Conservation (phyloP, 1,284 basidiomycete species). For the Wolfiporia cocos region DNA sequence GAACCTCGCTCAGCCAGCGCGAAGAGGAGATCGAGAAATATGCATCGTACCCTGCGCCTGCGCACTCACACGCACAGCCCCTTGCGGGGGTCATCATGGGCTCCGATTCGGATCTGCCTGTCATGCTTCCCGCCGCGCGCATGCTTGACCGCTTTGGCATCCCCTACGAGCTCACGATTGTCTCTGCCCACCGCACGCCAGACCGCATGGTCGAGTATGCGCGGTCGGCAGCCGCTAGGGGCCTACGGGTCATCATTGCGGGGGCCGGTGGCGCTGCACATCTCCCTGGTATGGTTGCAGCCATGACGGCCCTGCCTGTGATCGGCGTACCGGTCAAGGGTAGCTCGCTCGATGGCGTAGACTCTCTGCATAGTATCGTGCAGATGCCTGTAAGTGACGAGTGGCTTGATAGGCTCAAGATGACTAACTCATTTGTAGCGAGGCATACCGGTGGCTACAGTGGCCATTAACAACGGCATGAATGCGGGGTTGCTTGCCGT, state of each 20-base stretch:
- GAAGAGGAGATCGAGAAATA: conserved; percentile 47
- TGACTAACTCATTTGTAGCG: too few relatives aligned
- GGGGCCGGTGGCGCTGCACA: conserved; percentile 98
- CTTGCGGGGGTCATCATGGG: conserved; percentile 98
- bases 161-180: conserved; percentile 94
- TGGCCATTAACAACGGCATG: conserved; percentile 94
- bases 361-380: conserved; percentile 94
- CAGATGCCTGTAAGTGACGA: conserved; percentile 88
- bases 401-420: conserved; percentile 5
- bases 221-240: conserved; percentile 68
- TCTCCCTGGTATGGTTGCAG: conserved; percentile 96
- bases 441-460: conserved; percentile 95
- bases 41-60: conserved; percentile 43
- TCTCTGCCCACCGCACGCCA: conserved; percentile 94
- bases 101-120: conserved; percentile 94
- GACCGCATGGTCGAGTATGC: conserved; percentile 85
- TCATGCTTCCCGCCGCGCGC: conserved; percentile 86
- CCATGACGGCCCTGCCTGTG: conserved; percentile 89
- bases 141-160: conserved; percentile 80
- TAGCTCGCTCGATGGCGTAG: conserved; percentile 90
- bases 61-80: conserved; percentile 64
- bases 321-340: conserved; percentile 98
- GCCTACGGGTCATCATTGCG: conserved; percentile 81
- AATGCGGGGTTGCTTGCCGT: conserved; percentile 93
- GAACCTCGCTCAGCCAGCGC: conserved; percentile 39